Base-by-base conservation (phyloP, 108 stramenopile species). In the Aurantiochytrium sp. region DNA sequence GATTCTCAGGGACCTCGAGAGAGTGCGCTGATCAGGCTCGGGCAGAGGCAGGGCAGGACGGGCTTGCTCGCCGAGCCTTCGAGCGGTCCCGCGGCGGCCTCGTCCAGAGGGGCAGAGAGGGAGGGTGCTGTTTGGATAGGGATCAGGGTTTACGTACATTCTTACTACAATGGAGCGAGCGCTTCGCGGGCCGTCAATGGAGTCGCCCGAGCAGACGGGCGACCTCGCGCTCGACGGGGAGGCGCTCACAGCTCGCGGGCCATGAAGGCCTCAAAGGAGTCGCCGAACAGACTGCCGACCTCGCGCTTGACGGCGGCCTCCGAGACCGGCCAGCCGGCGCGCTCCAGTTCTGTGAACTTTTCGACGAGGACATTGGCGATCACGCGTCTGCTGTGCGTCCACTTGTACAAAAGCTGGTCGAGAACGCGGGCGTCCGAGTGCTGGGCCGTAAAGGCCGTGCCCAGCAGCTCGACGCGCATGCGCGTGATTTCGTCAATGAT, bases 401-500 rank as follows among this genome's bases (percentile, higher is more conserved):
- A 97, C 91, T 97, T 97, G 94, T 97, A 97, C 21, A 97, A 37
- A 0, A 97, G 89, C 86, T 97, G 97, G 85, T 97, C 97, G 10
- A 96, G 68, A 12, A 97, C 97, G 5, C 97, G 88, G 37, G 94
- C 93, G 91, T 97, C 96, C 31, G 90, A 91, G 85, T 97, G 97
- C 87, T 97, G 97, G 5, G 95, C 95, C 36, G 96, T 96, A 87
- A 96, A 97, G 27, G 94, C 93, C 24, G 95, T 95, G 3, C 97
- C 95, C 4, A 97, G 86, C 91, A 97, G 92, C 91, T 97, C 96
- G 0, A 97, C 86, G 85, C 97, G 86, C 96, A 97, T 96, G 2
- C 39, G 54, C 12, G 97, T 97, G 21, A 96, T 95, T 86, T 95
- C 95, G 17, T 87, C 48, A 54, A 96, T 95, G 87, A 96, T 95